Base-by-base conservation (phyloP, 179 eudicot species). In the Heliamphora pulchella region DNA sequence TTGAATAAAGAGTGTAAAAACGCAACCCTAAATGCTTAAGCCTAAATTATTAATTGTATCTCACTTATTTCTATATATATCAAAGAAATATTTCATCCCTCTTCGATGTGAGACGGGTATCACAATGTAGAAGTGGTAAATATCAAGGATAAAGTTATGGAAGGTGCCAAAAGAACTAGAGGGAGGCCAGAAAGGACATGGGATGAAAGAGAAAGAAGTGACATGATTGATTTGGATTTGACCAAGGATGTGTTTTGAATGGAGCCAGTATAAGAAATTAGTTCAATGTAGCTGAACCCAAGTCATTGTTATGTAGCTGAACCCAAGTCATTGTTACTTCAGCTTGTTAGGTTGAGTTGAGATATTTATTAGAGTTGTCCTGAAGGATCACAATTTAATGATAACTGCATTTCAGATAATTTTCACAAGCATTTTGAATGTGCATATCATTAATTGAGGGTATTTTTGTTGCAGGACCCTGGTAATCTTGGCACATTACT, bases 401-500 rank as follows among this genome's bases (percentile, higher is more conserved):
- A 22, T 43, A 31, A 41, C 41, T 41, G n/a, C 48, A 9, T 65
- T 67, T 39, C 71, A 67, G 9, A 67, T 31, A 41, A 15, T 44
- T 46, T 69, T 14, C 74, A 69, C 6, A 69, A 44, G 6, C 39
- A 44, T 69, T 67, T 11, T 31, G 18, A 41, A 39, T 14, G 2
- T 55, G 13, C 15, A 55, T 55, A 13, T 7, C 2, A 13, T 10
- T 55, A 13, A 48, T 5, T 9, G 41, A 71, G 8, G 20, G 39
- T 5, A 8, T 47, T 71, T 70, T 70, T 8, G 54, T 41, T 81
- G 84, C 89, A 96, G 98, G 98, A 96, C 85, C 99, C 98, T n/a
- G 98, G 99, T 63, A 94, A 96, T 74, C 98, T 96, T 57, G 99
- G 99, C 75, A 92, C 99, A 70, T 83, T 96, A 77, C 88, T 96